Conservation (phyloP, 352 stramenopile genomes). For the Elongisporangium prolatum region DNA sequence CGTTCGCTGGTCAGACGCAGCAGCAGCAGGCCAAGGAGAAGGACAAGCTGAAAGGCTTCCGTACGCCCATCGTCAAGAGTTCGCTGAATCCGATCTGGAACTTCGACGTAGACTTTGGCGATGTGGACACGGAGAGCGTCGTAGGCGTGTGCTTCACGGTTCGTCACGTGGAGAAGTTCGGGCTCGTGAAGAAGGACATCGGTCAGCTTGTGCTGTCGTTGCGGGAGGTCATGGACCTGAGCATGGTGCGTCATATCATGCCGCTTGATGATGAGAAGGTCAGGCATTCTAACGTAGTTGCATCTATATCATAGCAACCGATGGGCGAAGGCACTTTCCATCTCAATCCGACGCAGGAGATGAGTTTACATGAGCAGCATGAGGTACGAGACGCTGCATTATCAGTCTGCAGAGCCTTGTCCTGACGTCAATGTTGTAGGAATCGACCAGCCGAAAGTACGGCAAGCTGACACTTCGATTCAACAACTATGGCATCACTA, state of each 20-base stretch:
- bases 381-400: conserved; percentile 14
- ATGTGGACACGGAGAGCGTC: conserved; percentile 62
- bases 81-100: conserved; percentile 81
- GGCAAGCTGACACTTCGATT: conserved; percentile 62
- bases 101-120: conserved; percentile 76
- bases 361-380: conserved; percentile 34
- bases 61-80: conserved; percentile 56
- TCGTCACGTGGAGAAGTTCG: conserved; percentile 66
- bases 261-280: neutral
- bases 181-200: conserved; percentile 70
- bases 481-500: conserved; percentile 59
- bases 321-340: conserved; percentile 50
- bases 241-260: conserved; percentile 32
- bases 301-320: conserved; percentile 31
- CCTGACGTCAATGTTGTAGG: conserved; percentile 10
- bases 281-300: neutral
- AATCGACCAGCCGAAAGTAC: conserved; percentile 55
- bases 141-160: conserved; percentile 67
- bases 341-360: conserved; percentile 60
- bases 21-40: conserved; percentile 1
- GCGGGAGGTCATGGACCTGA: conserved; percentile 67
- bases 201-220: conserved; percentile 60
- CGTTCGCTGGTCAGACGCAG: neutral
- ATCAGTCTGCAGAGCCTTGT: neutral
- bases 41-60: conserved; percentile 25